Evolutionary conservation across 148 eudicot species (phyloP).

Genomic region (Chenopodium formosanum): DNA sequence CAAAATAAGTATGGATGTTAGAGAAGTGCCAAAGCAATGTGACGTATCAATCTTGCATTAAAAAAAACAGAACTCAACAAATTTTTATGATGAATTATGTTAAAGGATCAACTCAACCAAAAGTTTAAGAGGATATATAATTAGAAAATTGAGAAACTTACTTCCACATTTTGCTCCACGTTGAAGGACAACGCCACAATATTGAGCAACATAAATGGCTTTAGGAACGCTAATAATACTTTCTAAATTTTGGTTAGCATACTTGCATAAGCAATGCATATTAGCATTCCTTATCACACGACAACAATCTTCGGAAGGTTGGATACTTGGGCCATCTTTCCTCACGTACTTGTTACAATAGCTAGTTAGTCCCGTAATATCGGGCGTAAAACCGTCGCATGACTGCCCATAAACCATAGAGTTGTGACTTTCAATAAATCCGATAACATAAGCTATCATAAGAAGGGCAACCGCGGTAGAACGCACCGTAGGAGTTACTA

Average conservation of each 20-base stretch:
- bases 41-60: too few relatives aligned
- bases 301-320: conserved; percentile 32
- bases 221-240: conserved; percentile 17
- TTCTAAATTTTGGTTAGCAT: conserved; percentile 23
- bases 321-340: conserved; percentile 23
- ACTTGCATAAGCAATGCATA: conserved; percentile 36
- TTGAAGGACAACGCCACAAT: conserved; percentile 22
- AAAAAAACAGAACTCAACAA: too few relatives aligned
- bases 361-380: conserved; percentile 20
- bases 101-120: too few relatives aligned
- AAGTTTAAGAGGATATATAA: background rate
- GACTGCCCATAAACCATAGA: conserved; percentile 11
- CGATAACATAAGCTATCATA: background rate
- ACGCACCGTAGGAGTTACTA: background rate
- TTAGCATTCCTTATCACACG: conserved; percentile 27
- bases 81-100: too few relatives aligned
- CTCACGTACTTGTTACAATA: conserved; percentile 26
- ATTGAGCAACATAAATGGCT: conserved; percentile 31
- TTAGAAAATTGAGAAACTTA: conserved; percentile 11
- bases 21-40: too few relatives aligned
- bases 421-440: background rate
- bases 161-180: conserved; percentile 41
- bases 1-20: background rate
- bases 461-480: background rate
- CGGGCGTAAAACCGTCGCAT: conserved; percentile 14